phyloP scores from a whole-genome alignment of 306 rosid genomes.

The Vigna nakashimae region DNA sequence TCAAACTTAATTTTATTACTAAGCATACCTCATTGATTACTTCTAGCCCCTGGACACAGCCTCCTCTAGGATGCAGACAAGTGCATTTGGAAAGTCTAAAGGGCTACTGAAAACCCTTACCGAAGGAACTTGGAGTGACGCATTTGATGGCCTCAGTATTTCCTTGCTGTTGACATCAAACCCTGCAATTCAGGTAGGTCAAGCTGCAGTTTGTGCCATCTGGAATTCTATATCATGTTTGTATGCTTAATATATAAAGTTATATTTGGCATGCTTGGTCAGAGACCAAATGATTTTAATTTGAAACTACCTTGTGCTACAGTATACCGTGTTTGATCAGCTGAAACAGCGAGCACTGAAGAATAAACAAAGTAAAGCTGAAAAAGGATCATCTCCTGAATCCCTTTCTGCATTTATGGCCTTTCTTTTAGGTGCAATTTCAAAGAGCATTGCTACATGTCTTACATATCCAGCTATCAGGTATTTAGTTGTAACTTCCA shows the following conservation, averaged over 20 bases:
- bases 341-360: slow-evolving; percentile 72
- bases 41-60: slow-evolving; percentile 99
- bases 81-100: slow-evolving; percentile 93
- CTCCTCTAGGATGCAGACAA: slow-evolving; percentile 96
- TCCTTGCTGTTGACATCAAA: slow-evolving; percentile 90
- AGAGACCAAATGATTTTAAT: slow-evolving; percentile 38
- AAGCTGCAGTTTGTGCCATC: slow-evolving; percentile 6
- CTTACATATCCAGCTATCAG: slow-evolving; percentile 97
- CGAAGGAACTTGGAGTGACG: slow-evolving; percentile 92
- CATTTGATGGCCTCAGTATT: slow-evolving; percentile 93
- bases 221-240: slow-evolving; percentile 12
- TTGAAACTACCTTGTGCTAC: slow-evolving; percentile 43
- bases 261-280: slow-evolving; percentile 28
- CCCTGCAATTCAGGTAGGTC: slow-evolving; percentile 93
- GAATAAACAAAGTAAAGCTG: slow-evolving; percentile 47
- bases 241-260: slow-evolving; percentile 20
- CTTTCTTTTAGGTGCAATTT: slow-evolving; percentile 84
- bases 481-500: slow-evolving; percentile 51
- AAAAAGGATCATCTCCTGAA: slow-evolving; percentile 60
- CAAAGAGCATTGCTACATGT: slow-evolving; percentile 86
- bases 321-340: slow-evolving; percentile 99
- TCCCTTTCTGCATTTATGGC: slow-evolving; percentile 89
- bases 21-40: slow-evolving; percentile 48
- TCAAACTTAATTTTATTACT: slow-evolving; percentile 47
- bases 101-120: slow-evolving; percentile 85